Conservation (phyloP, 805 yeast genomes). For the Ogataea minuta region DNA sequence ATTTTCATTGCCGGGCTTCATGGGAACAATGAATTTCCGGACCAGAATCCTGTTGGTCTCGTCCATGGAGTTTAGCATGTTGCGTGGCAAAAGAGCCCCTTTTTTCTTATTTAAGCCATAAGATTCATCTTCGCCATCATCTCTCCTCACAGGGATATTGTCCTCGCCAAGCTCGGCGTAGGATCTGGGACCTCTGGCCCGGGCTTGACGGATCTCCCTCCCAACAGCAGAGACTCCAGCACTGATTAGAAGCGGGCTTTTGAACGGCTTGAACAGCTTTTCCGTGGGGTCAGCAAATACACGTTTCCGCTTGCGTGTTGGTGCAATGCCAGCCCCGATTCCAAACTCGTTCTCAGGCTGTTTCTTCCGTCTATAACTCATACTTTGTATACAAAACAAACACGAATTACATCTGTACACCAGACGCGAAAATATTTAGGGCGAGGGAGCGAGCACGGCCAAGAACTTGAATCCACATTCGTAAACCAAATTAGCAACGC, state of each 20-base stretch:
- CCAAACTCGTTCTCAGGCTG: constrained; percentile 47
- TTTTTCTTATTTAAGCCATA: constrained; percentile 38
- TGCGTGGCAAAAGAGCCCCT: constrained; percentile 62
- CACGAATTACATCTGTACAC: constrained; percentile 6
- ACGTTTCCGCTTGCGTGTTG: constrained; percentile 53
- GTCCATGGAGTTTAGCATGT: constrained; percentile 42
- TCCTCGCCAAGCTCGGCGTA: constrained; percentile 40
- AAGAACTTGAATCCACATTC: too few species aligned
- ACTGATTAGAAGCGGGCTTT: constrained; percentile 50
- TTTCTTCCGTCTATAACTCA: constrained; percentile 7
- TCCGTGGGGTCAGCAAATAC: constrained; percentile 50
- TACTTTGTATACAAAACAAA: constrained; percentile 3
- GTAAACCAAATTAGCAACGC: too few species aligned
- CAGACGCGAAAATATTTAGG: not conserved
- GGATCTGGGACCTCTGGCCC: constrained; percentile 37
- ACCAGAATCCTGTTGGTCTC: constrained; percentile 41
- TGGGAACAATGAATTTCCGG: constrained; percentile 61
- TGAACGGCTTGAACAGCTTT: constrained; percentile 64
- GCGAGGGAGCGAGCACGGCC: too few species aligned
- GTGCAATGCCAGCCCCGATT: constrained; percentile 67
- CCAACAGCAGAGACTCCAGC: constrained; percentile 16
- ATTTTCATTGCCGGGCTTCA: constrained; percentile 41
- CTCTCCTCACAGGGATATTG: constrained; percentile 31
- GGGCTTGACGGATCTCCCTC: constrained; percentile 26
- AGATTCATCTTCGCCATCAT: constrained; percentile 30